Conservation (phyloP, 2,329 filamentous ascomycete genomes). For the Salinomyces thailandicus region DNA sequence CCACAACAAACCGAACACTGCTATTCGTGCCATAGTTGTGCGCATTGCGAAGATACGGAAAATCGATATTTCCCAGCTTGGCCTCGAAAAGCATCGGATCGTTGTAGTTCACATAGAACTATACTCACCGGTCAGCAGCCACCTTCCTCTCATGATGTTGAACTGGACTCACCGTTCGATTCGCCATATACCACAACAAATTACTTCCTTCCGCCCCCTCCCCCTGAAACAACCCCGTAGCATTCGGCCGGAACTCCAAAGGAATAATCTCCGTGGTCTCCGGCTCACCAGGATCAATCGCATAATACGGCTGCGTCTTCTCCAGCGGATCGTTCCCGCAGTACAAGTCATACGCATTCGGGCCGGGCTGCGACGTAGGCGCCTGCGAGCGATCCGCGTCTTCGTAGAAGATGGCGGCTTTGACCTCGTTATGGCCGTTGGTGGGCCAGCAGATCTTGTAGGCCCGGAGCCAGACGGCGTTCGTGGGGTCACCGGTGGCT, state of each 20-base stretch:
- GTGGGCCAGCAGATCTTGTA: conserved; percentile 17
- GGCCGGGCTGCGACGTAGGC: conserved; percentile 43
- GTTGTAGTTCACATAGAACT: conserved; percentile 40
- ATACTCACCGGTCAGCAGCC: no score
- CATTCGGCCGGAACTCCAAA: conserved; percentile 34
- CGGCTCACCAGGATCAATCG: conserved; percentile 31
- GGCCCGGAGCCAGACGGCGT: conserved; percentile 28
- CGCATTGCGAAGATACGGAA: conserved; percentile 30
- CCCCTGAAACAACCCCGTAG: no score
- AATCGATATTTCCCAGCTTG: conserved; percentile 29
- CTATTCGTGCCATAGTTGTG: conserved; percentile 44
- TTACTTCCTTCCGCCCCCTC: conserved; percentile 22
- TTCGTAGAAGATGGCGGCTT: conserved; percentile 57
- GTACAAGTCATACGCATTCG: conserved; percentile 39
- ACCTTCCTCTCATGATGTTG: no score
- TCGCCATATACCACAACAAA: conserved; percentile 45
- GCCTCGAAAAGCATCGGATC: conserved; percentile 46
- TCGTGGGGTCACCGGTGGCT: conserved; percentile 20
- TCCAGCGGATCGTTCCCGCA: conserved; percentile 51
- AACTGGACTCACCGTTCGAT: no score
- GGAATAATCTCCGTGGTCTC: conserved; percentile 35
- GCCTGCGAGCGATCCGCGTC: conserved; percentile 38
- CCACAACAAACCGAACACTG: conserved; percentile 48
- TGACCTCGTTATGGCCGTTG: conserved; percentile 29
- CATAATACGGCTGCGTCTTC: conserved; percentile 43